Conservation (phyloP, 2,329 filamentous ascomycete genomes). For the Rutstroemia sp. region DNA sequence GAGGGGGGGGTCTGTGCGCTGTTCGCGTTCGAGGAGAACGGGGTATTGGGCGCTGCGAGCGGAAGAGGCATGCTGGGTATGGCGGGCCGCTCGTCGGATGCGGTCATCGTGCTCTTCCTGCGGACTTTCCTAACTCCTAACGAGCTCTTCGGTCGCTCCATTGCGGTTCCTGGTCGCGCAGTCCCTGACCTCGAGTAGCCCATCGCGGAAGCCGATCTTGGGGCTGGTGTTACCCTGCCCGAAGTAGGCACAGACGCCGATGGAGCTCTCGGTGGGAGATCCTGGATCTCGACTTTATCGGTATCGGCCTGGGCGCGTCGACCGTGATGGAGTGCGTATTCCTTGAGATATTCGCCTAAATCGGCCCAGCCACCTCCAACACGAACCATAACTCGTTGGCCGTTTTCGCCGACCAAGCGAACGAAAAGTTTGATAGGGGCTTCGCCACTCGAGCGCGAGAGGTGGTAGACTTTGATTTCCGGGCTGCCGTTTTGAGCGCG, state of each 20-base stretch:
- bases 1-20: constrained; percentile 6
- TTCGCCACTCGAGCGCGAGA: constrained; percentile 75
- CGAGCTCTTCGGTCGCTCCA: constrained; percentile 24
- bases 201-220: constrained; percentile 22
- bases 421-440: constrained; percentile 93
- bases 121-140: constrained; percentile 23
- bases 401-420: constrained; percentile 79
- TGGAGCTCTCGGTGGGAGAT: constrained; percentile 36
- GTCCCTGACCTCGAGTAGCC: not conserved
- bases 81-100: too few relatives aligned
- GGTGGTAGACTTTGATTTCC: constrained; percentile 87
- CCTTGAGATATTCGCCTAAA: constrained; percentile 85
- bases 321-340: constrained; percentile 88
- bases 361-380: constrained; percentile 99
- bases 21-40: constrained; percentile 1
- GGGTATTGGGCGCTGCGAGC: constrained; percentile 20
- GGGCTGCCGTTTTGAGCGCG: constrained; percentile 47
- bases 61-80: not conserved
- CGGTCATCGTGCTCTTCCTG: constrained; percentile 13
- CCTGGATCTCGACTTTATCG: constrained; percentile 52
- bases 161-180: constrained; percentile 17
- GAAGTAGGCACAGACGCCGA: constrained; percentile 20
- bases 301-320: constrained; percentile 50
- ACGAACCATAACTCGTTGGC: constrained; percentile 93
- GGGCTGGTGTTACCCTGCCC: constrained; percentile 35